Evolutionary conservation across 176 grass and related monocot species (phyloP).

Genomic region (Aegilops bicornis): DNA sequence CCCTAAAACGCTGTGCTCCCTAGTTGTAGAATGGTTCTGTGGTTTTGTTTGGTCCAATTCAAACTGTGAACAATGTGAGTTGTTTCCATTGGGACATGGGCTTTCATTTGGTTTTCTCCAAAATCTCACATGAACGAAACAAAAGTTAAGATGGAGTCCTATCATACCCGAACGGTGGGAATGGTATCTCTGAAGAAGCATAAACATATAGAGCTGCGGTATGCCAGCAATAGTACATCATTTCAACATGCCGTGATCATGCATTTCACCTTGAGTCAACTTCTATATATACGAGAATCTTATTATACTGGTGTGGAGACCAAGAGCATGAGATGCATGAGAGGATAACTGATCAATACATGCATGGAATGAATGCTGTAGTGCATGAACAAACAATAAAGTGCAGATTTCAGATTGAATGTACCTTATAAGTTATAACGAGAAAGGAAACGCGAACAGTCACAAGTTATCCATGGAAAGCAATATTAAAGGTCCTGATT

Average conservation of each 20-base stretch:
- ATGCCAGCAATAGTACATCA: not conserved
- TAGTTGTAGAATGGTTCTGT: fast-evolving
- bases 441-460: no score
- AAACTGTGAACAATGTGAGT: not conserved
- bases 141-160: not conserved
- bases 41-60: no score
- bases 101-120: not conserved
- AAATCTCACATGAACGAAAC: not conserved
- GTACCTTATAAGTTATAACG: no score
- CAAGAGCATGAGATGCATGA: not conserved
- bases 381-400: no score
- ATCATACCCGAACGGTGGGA: not conserved
- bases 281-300: not conserved
- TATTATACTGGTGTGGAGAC: not conserved
- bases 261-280: not conserved
- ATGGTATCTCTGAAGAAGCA: not conserved
- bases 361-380: no score
- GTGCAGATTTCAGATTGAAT: no score
- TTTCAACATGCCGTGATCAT: not conserved
- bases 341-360: no score
- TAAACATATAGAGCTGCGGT: not conserved
- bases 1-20: no score
- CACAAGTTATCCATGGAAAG: no score
- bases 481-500: no score
- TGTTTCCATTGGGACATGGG: not conserved